Evolutionary conservation across 768 basidiomycete species (phyloP).

Genomic region (Pisolithus tinctorius): DNA sequence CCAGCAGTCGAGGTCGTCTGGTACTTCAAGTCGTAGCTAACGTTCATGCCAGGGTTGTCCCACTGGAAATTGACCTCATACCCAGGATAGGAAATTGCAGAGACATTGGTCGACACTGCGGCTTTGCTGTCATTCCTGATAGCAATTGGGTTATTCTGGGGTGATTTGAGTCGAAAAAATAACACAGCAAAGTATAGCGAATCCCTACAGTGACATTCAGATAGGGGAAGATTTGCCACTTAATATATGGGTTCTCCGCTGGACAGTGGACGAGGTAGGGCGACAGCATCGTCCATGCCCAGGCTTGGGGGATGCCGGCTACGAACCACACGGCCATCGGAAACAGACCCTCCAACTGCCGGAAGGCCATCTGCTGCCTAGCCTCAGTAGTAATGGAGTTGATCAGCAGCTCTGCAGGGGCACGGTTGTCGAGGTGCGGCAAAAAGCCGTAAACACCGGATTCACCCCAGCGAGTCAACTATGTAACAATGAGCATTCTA

Average conservation of each 20-base stretch:
- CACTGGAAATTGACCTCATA: conserved; percentile 41
- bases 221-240: conserved; percentile 51
- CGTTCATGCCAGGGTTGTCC: conserved; percentile 48
- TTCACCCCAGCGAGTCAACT: conserved; percentile 49
- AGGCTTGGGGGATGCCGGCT: conserved; percentile 52
- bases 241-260: conserved; percentile 41
- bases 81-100: conserved; percentile 42
- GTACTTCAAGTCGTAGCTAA: conserved; percentile 45
- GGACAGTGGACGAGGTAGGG: conserved; percentile 50
- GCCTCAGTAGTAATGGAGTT: conserved; percentile 57
- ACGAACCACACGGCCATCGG: conserved; percentile 55
- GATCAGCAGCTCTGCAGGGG: conserved; percentile 43
- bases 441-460: conserved; percentile 59
- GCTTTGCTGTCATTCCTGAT: conserved; percentile 36
- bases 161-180: neutral
- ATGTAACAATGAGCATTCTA: neutral
- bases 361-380: conserved; percentile 59
- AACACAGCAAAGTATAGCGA: neutral
- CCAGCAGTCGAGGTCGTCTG: conserved; percentile 43
- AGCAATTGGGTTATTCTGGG: conserved; percentile 28
- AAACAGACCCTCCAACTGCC: conserved; percentile 56
- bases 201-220: conserved; percentile 39
- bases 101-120: conserved; percentile 50
- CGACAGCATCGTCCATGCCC: conserved; percentile 56
- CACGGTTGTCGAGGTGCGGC: conserved; percentile 53